Evolutionary conservation across 257 asterid species (phyloP), one percentile per base, ranked within the genome.

Genomic region (Solanum sejunctum): DNA sequence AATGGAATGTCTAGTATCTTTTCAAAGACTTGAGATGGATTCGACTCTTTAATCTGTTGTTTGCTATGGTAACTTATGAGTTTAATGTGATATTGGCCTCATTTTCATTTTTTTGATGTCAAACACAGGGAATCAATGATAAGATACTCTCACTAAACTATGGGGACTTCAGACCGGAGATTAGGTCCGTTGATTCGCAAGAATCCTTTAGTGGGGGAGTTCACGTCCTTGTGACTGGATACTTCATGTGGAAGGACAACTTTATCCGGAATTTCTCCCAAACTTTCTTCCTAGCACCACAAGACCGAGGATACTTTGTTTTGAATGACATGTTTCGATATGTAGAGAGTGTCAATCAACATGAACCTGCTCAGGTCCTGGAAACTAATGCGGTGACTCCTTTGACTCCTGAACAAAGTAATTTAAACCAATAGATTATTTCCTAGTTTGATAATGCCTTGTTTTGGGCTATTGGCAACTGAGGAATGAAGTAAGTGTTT

Each of bases 261-360:
- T 63, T 88, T 84, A 87, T 85, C 71, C 91, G 87, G 70, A 89
- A 92, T 84, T 97, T 97, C 88, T 85, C 98, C 18, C 99, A 97
- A 81, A 78, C 92, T 51, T 97, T 97, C 93, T 97, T 95, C 88
- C 97, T 97, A 72, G 99, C 99, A 21, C 98, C 99, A 78, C 99
- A 97, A 85, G 98, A 94, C 71, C 90, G 83, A 78, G 99, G 99
- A 45, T 97, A 90, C 91, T 97, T 92, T 91, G 99, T 97, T 86
- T 83, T 95, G 92, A 97, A 93, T 56, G 99, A 97, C 89, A 92
- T 97, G 83, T 91, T 97, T 79, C 92, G 98, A n/a, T 94, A 92
- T 81, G 85, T 95, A 85, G 91, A 90, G 23, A 85, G 66, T 84
- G 88, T 67, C 36, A 61, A 81, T 71, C 88, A 81, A 54, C 87